These are phyloP conservation scores for Boletus insuetus DNA, from an alignment of 768 basidiomycete genomes.

Conservation along the genomic window DNA sequence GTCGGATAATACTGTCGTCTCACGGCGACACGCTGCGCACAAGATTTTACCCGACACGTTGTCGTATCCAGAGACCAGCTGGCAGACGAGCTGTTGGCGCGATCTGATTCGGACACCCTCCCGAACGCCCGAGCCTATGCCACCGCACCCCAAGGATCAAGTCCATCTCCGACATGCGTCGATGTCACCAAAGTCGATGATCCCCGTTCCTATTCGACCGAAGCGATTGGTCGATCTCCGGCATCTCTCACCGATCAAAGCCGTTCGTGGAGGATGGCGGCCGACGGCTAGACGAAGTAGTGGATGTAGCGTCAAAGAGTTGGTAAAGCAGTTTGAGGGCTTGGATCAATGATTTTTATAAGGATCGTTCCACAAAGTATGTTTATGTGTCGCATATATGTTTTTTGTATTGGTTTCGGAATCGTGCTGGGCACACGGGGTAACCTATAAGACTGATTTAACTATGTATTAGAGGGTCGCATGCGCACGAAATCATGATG, in stretches of 20 bases:
- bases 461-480: too few species aligned
- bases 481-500: background rate
- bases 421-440: constrained; percentile 10
- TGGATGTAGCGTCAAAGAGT: constrained; percentile 68
- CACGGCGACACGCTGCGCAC: constrained; percentile 40
- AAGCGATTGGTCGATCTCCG: constrained; percentile 54
- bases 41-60: constrained; percentile 43
- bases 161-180: constrained; percentile 61
- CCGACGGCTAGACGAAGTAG: constrained; percentile 52
- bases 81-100: constrained; percentile 29
- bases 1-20: constrained; percentile 35
- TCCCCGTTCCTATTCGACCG: constrained; percentile 43
- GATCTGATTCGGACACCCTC: constrained; percentile 60
- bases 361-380: background rate
- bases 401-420: constrained; percentile 10
- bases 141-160: constrained; percentile 59
- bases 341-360: constrained; percentile 15
- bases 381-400: constrained; percentile 3
- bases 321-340: constrained; percentile 62
- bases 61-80: constrained; percentile 38
- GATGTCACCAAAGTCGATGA: constrained; percentile 34
- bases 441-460: background rate
- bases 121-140: constrained; percentile 45
- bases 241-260: constrained; percentile 38
- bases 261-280: constrained; percentile 32